Evolutionary conservation across 768 basidiomycete genomes (phyloP), one percentile per base, ranked within the genome.

Genomic region (Zangia roseola): DNA sequence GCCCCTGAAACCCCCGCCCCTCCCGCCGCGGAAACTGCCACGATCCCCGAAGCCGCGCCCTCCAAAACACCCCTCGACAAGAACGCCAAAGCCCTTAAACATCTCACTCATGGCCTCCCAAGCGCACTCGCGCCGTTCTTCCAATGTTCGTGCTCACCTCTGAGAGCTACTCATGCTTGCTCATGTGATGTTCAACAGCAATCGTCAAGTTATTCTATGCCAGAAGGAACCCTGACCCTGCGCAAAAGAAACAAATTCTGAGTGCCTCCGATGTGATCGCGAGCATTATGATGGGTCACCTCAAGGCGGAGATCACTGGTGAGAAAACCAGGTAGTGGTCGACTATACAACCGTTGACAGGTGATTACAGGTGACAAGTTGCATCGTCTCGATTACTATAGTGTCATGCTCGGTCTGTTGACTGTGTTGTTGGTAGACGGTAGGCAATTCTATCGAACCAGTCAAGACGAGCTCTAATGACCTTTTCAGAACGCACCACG

Each of bases 141-240:
- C 69, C 91, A 91, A 78, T 82, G 93, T 91, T 67, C 49, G 73
- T 64, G 10, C 5, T 49, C 12, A 45, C 49, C n/a, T 26, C 26
- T 28, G 35, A 28, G 12, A 30, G 21, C 19, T 24, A 23, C 31
- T 28, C 45, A 17, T 51, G 17, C 35, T 10, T 46, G 31, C 50
- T 65, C 21, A 68, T 33, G 9, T 46, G 26, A 25, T 26, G 8
- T 41, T 38, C 14, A 13, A 40, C 46, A 94, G 91, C 92, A 13
- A 81, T 91, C 59, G 84, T 91, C 52, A 91, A 93, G 69, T 77
- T 94, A 67, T 88, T 94, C 68, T 83, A 91, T 61, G 82, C 83
- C 12, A 77, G 91, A 50, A 82, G 92, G 17, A 90, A 82, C 60
- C 79, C 83, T 10, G 93, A 95, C 58, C 52, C 77, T 4, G 58